Base-by-base conservation (phyloP, 2,329 filamentous ascomycete genomes). In the Xylaria sp. region DNA sequence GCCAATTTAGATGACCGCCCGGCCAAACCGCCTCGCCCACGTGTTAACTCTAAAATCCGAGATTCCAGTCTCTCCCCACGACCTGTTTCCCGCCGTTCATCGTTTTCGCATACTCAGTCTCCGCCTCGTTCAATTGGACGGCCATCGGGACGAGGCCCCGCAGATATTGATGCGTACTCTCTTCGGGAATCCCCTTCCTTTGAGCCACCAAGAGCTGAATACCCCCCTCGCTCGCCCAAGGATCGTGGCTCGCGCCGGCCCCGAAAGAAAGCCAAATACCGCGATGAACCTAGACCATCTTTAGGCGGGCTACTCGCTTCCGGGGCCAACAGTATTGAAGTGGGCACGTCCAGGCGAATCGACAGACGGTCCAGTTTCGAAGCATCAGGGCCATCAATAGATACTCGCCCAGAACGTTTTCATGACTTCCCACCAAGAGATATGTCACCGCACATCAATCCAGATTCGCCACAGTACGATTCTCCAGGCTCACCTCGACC, bases 401-500 rank as follows among this genome's bases (percentile, higher is more conserved):
- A 82, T 69, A 71, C 80, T 20, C 74, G 78, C 39, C 81, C 80
- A 65, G 73, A 78, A 8, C 80, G 79, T 39, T 80, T 81, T 43
- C 77, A 79, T 25, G 82, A 83, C 52, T 69, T 76, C 34, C 78
- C 71, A 7, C 58, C 70, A 45, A 67, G 72, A 28, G 84, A 86
- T 55, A 89, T 89, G n/a, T 86, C 89, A 45, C 85, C 87, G 62
- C 87, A 87, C 72, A 81, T 82, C 70, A 83, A 84, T 25, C 84
- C 87, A 23, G 84, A 80, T 60, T 85, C 83, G 59, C 84, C 84
- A 20, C 83, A 86, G 72, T 87, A 88, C 72, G 85, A 84, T 53
- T 90, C 89, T 20, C 88, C 90, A n/a, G 85, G 85, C 67, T 72
- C 76, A 36, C 85, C 87, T 50, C 90, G 89, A 45, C 88, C 89